These are phyloP conservation scores for Fusarium fujikuroi DNA, from an alignment of 2,329 filamentous ascomycete species.

Conservation along the genomic window DNA sequence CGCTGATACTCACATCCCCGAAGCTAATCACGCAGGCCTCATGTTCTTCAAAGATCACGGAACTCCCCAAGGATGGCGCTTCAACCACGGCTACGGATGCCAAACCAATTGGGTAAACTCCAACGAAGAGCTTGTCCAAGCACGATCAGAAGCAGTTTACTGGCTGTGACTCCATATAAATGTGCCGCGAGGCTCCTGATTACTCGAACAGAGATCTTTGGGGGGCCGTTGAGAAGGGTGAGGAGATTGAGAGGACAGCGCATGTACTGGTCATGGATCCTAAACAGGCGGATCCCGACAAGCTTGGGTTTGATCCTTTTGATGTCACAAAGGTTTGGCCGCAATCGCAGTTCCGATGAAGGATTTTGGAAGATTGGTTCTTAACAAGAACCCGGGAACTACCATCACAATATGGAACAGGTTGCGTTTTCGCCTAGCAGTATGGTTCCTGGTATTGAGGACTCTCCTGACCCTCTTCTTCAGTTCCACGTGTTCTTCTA, in stretches of 20 bases:
- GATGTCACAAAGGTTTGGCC: conserved; percentile 4
- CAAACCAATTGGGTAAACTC: conserved; percentile 13
- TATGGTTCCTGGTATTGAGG: conserved; percentile 7
- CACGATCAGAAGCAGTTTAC: conserved; percentile 13
- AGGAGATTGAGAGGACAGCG: conserved; percentile 14
- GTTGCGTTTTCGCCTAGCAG: conserved; percentile 5
- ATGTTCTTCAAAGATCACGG: conserved; percentile 17
- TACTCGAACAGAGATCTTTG: conserved; percentile 13
- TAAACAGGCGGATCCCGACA: conserved; percentile 8
- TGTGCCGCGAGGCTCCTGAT: conserved; percentile 8
- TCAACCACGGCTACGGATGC: conserved; percentile 10
- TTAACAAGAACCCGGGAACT: conserved; percentile 13
- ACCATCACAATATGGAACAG: conserved; percentile 9
- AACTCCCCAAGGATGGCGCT: conserved; percentile 7
- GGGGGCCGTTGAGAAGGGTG: conserved; percentile 7
- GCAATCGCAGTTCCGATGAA: conserved; percentile 5
- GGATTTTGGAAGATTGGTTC: conserved; percentile 5
- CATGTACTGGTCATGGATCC: conserved; percentile 8
- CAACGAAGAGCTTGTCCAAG: not conserved
- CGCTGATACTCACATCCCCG: not conserved
- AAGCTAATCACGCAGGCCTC: not conserved
- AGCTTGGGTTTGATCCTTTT: conserved; percentile 5
- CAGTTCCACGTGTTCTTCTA: conserved; percentile 19
- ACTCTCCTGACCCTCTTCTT: conserved; percentile 13
- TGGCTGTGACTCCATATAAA: conserved; percentile 2